Conservation (phyloP, 495 filamentous ascomycete genomes). For the Talaromyces borbonicus region DNA sequence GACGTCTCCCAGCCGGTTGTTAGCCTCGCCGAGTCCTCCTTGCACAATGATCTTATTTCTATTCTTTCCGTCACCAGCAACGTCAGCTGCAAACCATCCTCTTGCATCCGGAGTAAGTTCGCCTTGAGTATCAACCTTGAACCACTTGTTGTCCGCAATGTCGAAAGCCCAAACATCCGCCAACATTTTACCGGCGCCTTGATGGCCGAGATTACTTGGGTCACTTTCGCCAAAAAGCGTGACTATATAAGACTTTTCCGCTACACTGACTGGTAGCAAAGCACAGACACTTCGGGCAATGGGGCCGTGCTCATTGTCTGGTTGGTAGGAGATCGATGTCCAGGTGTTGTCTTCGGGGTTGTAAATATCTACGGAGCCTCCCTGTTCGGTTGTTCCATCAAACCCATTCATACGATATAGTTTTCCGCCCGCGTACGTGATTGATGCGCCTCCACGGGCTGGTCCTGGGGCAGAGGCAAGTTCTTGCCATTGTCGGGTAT, state of each 20-base stretch:
- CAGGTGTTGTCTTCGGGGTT: slow-evolving; percentile 25
- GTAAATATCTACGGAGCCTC: slow-evolving; percentile 54
- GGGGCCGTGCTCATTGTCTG: slow-evolving; percentile 31
- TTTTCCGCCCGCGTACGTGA: slow-evolving; percentile 44
- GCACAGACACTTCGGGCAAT: slow-evolving; percentile 35
- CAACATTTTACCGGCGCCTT: slow-evolving; percentile 58
- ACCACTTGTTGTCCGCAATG: slow-evolving; percentile 42
- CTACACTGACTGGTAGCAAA: slow-evolving; percentile 36
- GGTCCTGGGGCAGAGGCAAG: slow-evolving; percentile 51
- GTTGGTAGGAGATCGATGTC: slow-evolving; percentile 33
- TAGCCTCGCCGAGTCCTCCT: slow-evolving; percentile 37
- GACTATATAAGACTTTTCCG: slow-evolving; percentile 48
- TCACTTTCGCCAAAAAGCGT: slow-evolving; percentile 60
- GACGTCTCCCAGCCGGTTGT: slow-evolving; percentile 36
- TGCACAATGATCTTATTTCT: slow-evolving; percentile 29
- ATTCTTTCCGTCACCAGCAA: slow-evolving; percentile 17
- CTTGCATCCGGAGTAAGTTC: slow-evolving; percentile 29
- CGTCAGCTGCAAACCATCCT: slow-evolving; percentile 39
- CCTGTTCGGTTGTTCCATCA: slow-evolving; percentile 53
- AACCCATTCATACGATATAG: slow-evolving; percentile 69
- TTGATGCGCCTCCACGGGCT: slow-evolving; percentile 50
- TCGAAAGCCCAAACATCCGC: slow-evolving; percentile 69
- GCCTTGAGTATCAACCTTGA: slow-evolving; percentile 38
- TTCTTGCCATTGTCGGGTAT: slow-evolving; percentile 47
- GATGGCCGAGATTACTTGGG: slow-evolving; percentile 50